Evolutionary conservation across 805 yeast genomes (phyloP).

Genomic region (Saturnispora saitoi): DNA sequence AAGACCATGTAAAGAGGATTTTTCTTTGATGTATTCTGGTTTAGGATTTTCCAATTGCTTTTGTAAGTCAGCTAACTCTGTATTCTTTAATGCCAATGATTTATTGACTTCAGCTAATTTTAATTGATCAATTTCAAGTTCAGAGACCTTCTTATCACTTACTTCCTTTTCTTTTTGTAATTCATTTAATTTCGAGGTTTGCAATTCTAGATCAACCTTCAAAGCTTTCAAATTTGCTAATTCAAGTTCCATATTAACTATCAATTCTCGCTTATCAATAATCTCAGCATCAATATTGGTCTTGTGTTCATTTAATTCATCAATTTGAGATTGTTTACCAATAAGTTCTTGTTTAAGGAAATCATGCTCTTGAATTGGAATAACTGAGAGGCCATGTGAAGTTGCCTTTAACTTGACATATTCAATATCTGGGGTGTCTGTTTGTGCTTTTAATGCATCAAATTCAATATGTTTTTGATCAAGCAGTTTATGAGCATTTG

Average conservation of each 20-base stretch:
- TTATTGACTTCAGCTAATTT: conserved; percentile 1
- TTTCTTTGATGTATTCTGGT: conserved; percentile 21
- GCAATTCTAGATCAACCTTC: conserved; percentile 2
- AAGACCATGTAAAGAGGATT: conserved; percentile 24
- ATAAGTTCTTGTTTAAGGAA: conserved; percentile 1
- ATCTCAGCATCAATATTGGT: background rate
- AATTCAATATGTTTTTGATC: background rate
- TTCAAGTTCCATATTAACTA: conserved; percentile 4
- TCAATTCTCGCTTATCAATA: conserved; percentile 1
- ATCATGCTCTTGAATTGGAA: conserved; percentile 20
- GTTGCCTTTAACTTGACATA: conserved; percentile 25
- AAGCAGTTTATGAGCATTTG: background rate
- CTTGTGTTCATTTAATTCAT: conserved; percentile 1
- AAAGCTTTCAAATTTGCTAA: conserved; percentile 2
- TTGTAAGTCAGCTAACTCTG: conserved; percentile 7
- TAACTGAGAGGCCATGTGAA: conserved; percentile 19
- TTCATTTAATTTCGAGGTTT: background rate
- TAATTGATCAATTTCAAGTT: background rate
- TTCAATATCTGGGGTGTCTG: conserved; percentile 27
- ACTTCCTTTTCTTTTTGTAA: conserved; percentile 1
- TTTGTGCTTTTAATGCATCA: background rate
- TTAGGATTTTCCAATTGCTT: conserved; percentile 4
- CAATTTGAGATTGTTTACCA: background rate
- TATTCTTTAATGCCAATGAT: background rate
- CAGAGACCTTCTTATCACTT: background rate